A percentile compares a stretch with the other conserved stretches of the same genome.
phyloP scores from a whole-genome alignment of 768 basidiomycete genomes.

The Collybiopsis luxurians region DNA sequence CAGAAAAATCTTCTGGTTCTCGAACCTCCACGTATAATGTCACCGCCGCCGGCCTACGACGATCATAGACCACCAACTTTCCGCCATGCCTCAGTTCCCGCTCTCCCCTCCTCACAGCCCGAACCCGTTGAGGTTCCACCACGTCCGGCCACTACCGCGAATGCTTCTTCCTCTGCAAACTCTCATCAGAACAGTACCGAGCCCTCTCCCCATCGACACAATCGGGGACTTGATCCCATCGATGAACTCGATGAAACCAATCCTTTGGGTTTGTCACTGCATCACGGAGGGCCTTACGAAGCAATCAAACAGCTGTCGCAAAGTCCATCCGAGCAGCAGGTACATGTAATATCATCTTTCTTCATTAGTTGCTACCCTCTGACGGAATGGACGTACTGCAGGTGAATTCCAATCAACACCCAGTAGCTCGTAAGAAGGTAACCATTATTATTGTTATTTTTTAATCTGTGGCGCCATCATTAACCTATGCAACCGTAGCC shows the following conservation, averaged over 20 bases:
- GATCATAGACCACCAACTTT: neutral
- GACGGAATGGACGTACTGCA: neutral
- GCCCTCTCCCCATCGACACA: neutral
- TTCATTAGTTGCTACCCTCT: neutral
- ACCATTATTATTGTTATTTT: neutral
- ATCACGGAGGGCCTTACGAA: conserved; percentile 78
- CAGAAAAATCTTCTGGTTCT: conserved; percentile 4
- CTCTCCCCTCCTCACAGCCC: neutral
- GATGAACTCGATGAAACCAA: conserved; percentile 79
- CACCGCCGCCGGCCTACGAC: conserved; percentile 2
- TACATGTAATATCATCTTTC: neutral
- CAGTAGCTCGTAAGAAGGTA: neutral
- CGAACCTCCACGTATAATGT: neutral
- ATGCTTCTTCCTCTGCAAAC: neutral
- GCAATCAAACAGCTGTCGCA: conserved; percentile 36
- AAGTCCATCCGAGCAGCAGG: neutral
- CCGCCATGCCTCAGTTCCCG: neutral
- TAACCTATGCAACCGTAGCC: neutral
- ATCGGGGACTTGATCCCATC: conserved; percentile 54
- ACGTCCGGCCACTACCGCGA: conserved; percentile 11
- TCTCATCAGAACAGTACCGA: neutral
- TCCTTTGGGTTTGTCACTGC: conserved; percentile 60
- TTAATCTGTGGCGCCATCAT: neutral
- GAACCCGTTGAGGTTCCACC: neutral
- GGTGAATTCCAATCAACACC: neutral